Evolutionary conservation across 2,329 filamentous ascomycete species (phyloP).

Genomic region (Clonostachys chloroleuca): DNA sequence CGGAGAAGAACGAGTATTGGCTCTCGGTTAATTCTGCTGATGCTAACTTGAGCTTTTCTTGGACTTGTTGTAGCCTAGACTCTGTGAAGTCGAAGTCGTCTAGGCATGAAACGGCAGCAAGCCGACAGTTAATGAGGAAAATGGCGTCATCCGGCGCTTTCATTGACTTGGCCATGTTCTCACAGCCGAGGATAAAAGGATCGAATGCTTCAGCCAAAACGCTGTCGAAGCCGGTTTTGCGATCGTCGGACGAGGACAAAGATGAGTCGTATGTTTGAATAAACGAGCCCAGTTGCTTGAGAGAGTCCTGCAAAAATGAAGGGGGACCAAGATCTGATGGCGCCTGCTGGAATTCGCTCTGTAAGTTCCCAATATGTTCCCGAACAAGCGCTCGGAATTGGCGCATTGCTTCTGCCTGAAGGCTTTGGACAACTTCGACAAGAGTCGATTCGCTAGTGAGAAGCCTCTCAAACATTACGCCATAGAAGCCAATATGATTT

Average conservation of each 20-base stretch:
- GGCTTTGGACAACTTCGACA: constrained; percentile 59
- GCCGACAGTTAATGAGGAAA: constrained; percentile 69
- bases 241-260: constrained; percentile 52
- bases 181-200: constrained; percentile 76
- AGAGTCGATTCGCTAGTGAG: constrained; percentile 66
- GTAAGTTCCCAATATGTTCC: constrained; percentile 72
- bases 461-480: constrained; percentile 76
- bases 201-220: constrained; percentile 78
- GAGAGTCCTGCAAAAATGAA: constrained; percentile 73
- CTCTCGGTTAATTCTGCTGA: constrained; percentile 55
- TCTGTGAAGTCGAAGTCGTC: constrained; percentile 60
- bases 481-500: constrained; percentile 87
- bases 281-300: constrained; percentile 73
- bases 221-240: constrained; percentile 67
- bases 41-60: constrained; percentile 49
- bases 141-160: constrained; percentile 57
- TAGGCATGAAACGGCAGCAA: constrained; percentile 52
- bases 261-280: constrained; percentile 88
- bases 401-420: constrained; percentile 73
- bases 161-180: constrained; percentile 61
- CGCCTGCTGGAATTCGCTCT: constrained; percentile 65
- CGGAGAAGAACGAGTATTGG: constrained; percentile 70
- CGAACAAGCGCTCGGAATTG: constrained; percentile 80
- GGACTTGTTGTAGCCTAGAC: constrained; percentile 48
- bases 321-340: constrained; percentile 74